Percentiles rank a stretch among this genome's conserved stretches.
Evolutionary conservation across 495 filamentous ascomycete species (phyloP).

Genomic region (Pseudomonodictys pantanalensis): DNA sequence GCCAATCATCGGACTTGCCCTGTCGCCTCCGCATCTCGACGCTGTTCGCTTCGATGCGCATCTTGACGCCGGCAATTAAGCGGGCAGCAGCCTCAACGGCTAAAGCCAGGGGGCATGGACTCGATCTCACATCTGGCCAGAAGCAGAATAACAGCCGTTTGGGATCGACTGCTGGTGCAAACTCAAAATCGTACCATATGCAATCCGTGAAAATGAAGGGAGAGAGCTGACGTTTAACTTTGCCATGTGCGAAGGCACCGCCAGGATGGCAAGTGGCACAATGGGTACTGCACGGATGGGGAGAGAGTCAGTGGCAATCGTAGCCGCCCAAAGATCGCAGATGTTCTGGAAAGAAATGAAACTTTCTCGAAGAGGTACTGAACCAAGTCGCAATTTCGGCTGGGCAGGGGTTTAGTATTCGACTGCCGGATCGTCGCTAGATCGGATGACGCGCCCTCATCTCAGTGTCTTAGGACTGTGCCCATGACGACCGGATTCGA

Average conservation of each 20-base stretch:
- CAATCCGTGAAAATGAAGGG: neutral
- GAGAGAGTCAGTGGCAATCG: neutral
- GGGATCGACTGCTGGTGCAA: slow-evolving; percentile 25
- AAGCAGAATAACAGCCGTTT: slow-evolving; percentile 25
- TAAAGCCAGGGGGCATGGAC: slow-evolving; percentile 25
- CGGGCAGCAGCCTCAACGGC: slow-evolving; percentile 31
- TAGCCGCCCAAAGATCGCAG: neutral
- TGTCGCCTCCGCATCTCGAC: slow-evolving; percentile 2
- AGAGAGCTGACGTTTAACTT: no score
- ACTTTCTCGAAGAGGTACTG: slow-evolving; percentile 28
- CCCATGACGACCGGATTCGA: neutral
- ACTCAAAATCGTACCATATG: slow-evolving; percentile 11
- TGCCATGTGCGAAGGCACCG: no score
- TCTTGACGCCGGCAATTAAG: slow-evolving; percentile 25
- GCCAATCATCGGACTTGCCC: slow-evolving; percentile 20
- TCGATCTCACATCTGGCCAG: slow-evolving; percentile 25
- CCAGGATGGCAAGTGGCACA: neutral
- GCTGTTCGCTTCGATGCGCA: slow-evolving; percentile 12
- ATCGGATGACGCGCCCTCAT: slow-evolving; percentile 18
- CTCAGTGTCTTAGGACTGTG: neutral
- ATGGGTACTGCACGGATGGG: neutral
- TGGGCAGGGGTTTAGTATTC: slow-evolving; percentile 17
- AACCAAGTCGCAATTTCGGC: slow-evolving; percentile 29
- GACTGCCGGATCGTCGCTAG: slow-evolving; percentile 22
- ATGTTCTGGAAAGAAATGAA: slow-evolving; percentile 30